A percentile compares a stretch with the other conserved stretches of the same genome.
Evolutionary conservation across 352 stramenopile species (phyloP).

Genomic region (Phytophthora fragariae): DNA sequence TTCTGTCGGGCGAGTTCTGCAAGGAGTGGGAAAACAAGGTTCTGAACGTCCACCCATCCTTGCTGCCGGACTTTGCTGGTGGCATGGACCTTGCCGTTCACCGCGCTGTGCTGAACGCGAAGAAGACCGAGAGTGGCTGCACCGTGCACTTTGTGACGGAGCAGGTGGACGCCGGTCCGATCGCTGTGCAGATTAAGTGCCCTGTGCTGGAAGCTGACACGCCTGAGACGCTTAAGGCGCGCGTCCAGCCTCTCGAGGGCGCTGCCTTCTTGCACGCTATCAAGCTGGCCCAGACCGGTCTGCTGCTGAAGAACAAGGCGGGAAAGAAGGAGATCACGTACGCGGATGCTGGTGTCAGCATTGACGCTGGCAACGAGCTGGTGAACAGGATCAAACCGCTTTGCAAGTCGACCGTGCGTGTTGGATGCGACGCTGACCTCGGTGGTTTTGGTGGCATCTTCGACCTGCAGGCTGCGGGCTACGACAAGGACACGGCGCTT

Average conservation of each 20-base stretch:
- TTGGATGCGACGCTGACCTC: slow-evolving; percentile 96
- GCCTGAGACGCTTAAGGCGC: slow-evolving; percentile 96
- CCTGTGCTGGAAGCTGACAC: slow-evolving; percentile 92
- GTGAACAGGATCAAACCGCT: slow-evolving; percentile 98
- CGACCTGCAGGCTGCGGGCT: slow-evolving; percentile 97
- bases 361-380: slow-evolving; percentile 96
- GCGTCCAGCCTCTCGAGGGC: slow-evolving; percentile 98
- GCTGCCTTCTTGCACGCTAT: slow-evolving; percentile 91
- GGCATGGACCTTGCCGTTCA: slow-evolving; percentile 99
- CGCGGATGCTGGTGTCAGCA: slow-evolving; percentile 97
- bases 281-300: slow-evolving; percentile 75
- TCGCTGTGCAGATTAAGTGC: slow-evolving; percentile 96
- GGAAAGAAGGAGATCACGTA: slow-evolving; percentile 96
- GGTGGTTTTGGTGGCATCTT: slow-evolving; percentile 98
- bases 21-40: slow-evolving; percentile 95
- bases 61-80: slow-evolving; percentile 99
- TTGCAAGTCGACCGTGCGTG: slow-evolving; percentile 96
- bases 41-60: slow-evolving; percentile 99
- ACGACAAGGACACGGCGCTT: slow-evolving; percentile 96
- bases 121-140: slow-evolving; percentile 96
- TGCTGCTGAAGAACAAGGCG: slow-evolving; percentile 61
- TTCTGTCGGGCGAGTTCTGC: slow-evolving; percentile 96
- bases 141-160: slow-evolving; percentile 99
- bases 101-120: slow-evolving; percentile 96
- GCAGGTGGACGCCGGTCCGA: slow-evolving; percentile 98